These are phyloP conservation scores for Phoma herbarum DNA, from an alignment of 2,329 filamentous ascomycete genomes.

Conservation along the genomic window DNA sequence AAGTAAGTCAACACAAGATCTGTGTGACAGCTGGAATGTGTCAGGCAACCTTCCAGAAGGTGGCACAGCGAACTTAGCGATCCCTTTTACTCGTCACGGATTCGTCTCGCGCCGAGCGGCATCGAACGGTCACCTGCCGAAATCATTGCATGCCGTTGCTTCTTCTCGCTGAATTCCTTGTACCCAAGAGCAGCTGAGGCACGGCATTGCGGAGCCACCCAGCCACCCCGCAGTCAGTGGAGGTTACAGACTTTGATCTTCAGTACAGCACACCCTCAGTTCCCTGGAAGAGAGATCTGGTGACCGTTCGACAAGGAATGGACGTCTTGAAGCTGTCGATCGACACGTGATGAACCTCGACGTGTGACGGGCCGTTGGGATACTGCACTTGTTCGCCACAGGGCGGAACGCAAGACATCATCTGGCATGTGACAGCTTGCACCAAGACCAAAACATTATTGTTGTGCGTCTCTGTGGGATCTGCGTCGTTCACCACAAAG, in stretches of 20 bases:
- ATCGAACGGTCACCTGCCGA: slow-evolving; percentile 4
- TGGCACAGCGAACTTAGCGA: slow-evolving; percentile 4
- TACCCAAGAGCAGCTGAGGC: not conserved
- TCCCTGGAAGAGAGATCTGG: slow-evolving; percentile 5
- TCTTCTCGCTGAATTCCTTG: slow-evolving; percentile 1
- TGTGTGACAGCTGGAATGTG: not conserved
- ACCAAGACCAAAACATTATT: slow-evolving; percentile 6
- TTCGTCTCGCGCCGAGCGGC: slow-evolving; percentile 12
- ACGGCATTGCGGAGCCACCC: slow-evolving; percentile 6
- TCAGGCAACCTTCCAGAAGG: slow-evolving; percentile 12
- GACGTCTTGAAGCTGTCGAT: slow-evolving; percentile 26
- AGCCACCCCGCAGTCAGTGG: slow-evolving; percentile 16
- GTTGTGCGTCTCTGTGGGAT: not conserved
- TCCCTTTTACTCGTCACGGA: slow-evolving; percentile 1
- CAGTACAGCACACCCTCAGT: slow-evolving; percentile 11
- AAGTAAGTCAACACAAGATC: not conserved
- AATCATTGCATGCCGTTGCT: slow-evolving; percentile 10
- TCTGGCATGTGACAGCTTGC: slow-evolving; percentile 41
- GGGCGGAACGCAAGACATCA: slow-evolving; percentile 32
- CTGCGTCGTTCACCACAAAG: slow-evolving; percentile 13
- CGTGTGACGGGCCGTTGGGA: slow-evolving; percentile 40
- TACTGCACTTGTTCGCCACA: slow-evolving; percentile 37
- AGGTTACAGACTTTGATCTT: slow-evolving; percentile 3
- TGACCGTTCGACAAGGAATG: slow-evolving; percentile 18
- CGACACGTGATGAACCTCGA: slow-evolving; percentile 37